Percentiles rank a stretch among this genome's conserved stretches.
Evolutionary conservation across 1,284 basidiomycete genomes (phyloP).

Genomic region (Boletus mariae): DNA sequence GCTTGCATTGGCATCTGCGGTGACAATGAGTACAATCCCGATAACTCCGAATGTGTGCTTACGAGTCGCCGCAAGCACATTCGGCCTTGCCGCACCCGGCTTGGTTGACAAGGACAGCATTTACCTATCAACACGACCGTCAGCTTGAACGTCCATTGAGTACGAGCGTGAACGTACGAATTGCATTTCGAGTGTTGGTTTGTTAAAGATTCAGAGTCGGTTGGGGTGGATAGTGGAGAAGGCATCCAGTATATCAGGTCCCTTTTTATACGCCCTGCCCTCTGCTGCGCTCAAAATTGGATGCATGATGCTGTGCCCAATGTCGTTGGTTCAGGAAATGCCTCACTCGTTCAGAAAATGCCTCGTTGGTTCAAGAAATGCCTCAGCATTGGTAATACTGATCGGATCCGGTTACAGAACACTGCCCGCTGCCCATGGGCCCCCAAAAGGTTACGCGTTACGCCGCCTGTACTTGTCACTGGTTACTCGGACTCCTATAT

Average conservation of each 20-base stretch:
- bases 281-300: background rate
- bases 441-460: too few species aligned
- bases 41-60: background rate
- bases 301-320: background rate
- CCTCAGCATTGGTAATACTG: background rate
- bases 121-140: background rate
- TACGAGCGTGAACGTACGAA: background rate
- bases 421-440: too few species aligned
- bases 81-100: background rate
- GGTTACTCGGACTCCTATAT: too few species aligned
- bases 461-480: too few species aligned
- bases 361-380: background rate
- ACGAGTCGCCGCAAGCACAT: background rate
- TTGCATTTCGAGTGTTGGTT: background rate
- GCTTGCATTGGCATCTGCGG: background rate
- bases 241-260: background rate
- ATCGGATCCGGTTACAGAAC: background rate
- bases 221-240: background rate
- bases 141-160: background rate
- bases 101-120: background rate
- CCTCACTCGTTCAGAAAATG: background rate
- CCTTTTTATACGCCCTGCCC: background rate
- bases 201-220: background rate
- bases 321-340: background rate
- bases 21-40: background rate